Percentiles rank a stretch among this genome's conserved stretches.
phyloP scores from a whole-genome alignment of 2,329 filamentous ascomycete species.

The Fusarium oxysporum region DNA sequence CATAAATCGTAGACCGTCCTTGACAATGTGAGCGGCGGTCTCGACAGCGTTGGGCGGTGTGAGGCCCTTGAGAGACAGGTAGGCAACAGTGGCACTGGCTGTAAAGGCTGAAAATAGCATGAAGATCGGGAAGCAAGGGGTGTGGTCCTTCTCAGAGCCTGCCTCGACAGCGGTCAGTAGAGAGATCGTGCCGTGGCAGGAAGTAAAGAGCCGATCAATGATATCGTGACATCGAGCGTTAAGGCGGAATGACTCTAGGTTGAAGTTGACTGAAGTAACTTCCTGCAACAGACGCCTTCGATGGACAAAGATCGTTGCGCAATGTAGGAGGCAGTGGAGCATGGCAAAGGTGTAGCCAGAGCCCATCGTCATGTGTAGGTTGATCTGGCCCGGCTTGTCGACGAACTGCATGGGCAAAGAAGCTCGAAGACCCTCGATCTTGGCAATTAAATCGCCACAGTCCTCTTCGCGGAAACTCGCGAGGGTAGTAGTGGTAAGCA shows the following conservation, averaged over 20 bases:
- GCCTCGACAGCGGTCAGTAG: constrained; percentile 67
- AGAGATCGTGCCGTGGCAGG: constrained; percentile 69
- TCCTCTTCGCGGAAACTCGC: constrained; percentile 66
- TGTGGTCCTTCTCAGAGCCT: constrained; percentile 67
- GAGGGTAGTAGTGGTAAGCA: constrained; percentile 66
- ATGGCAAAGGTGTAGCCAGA: constrained; percentile 72
- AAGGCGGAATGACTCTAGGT: constrained; percentile 64
- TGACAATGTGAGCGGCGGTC: constrained; percentile 67
- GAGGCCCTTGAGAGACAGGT: constrained; percentile 70
- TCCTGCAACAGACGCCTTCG: constrained; percentile 69
- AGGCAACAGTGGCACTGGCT: constrained; percentile 70
- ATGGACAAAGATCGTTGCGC: constrained; percentile 70
- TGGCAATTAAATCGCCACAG: constrained; percentile 62
- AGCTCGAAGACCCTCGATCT: constrained; percentile 66
- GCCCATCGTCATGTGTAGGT: constrained; percentile 72
- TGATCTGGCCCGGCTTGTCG: constrained; percentile 71
- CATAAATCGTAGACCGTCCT: constrained; percentile 69
- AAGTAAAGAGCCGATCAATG: constrained; percentile 67
- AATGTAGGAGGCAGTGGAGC: constrained; percentile 71
- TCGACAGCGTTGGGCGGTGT: constrained; percentile 67
- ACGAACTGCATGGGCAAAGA: constrained; percentile 69
- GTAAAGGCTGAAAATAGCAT: constrained; percentile 74
- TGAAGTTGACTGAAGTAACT: constrained; percentile 65
- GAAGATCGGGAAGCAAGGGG: constrained; percentile 71
- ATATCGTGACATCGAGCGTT: constrained; percentile 63